A percentile compares a stretch with the other conserved stretches of the same genome.
Conservation (phyloP, 345 rosid species). For the Excoecaria cochinchinensis region DNA sequence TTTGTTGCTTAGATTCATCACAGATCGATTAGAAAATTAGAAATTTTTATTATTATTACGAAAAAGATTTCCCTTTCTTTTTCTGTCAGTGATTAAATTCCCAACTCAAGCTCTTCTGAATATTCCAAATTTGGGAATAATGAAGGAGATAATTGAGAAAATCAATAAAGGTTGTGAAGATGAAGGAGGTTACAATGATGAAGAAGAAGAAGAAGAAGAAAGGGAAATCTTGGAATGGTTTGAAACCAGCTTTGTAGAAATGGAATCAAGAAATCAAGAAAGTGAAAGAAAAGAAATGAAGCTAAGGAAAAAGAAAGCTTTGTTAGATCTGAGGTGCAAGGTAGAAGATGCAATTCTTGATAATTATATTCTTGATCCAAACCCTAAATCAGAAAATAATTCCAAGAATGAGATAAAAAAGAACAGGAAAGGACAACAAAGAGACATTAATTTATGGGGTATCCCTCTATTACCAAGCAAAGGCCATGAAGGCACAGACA, state of each 20-base stretch:
- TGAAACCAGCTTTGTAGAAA: too few relatives aligned
- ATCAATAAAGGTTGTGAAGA: neutral
- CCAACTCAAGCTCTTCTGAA: too few relatives aligned
- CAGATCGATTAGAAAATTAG: neutral
- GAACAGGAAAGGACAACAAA: slow-evolving; percentile 4
- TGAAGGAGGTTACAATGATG: neutral
- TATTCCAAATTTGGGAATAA: neutral
- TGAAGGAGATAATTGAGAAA: slow-evolving; percentile 10
- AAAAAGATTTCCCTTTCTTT: neutral
- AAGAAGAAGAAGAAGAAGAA: neutral
- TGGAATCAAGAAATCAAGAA: slow-evolving; percentile 3
- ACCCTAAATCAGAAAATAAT: slow-evolving; percentile 7
- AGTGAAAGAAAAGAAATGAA: slow-evolving; percentile 24
- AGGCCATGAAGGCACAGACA: slow-evolving; percentile 48
- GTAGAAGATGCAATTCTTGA: slow-evolving; percentile 51
- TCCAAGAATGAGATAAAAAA: neutral
- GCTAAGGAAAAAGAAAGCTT: slow-evolving; percentile 34
- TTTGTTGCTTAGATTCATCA: neutral
- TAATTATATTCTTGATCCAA: slow-evolving; percentile 32
- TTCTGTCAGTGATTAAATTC: neutral
- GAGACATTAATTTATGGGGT: slow-evolving; percentile 50
- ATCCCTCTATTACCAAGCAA: slow-evolving; percentile 57
- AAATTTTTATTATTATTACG: neutral
- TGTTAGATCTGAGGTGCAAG: slow-evolving; percentile 39
- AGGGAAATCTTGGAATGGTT: neutral